A percentile compares a stretch with the other conserved stretches of the same genome.
Conservation (phyloP, 2,329 filamentous ascomycete genomes). For the Neonectria punicea region DNA sequence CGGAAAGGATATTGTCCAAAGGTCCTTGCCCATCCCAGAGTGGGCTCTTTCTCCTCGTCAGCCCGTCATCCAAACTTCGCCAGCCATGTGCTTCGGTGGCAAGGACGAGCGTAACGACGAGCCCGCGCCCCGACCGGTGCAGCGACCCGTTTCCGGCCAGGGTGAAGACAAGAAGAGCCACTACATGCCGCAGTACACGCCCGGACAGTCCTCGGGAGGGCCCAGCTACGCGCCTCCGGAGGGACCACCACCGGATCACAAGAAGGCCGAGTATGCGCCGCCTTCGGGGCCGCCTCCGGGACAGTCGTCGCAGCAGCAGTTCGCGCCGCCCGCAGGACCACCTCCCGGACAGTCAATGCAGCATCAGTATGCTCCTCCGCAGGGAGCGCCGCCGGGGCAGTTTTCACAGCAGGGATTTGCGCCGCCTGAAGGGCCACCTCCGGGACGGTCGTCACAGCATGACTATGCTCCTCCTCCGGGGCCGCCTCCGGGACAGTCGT, state of each 20-base stretch:
- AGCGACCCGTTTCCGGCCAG: slow-evolving; percentile 41
- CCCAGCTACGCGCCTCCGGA: slow-evolving; percentile 43
- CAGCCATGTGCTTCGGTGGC: slow-evolving; percentile 61
- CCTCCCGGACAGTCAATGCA: slow-evolving; percentile 45
- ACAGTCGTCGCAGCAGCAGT: slow-evolving; percentile 32
- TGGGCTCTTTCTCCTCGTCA: neutral
- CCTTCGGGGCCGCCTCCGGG: slow-evolving; percentile 43
- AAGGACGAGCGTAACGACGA: slow-evolving; percentile 54
- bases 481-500: slow-evolving; percentile 46
- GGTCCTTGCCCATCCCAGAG: slow-evolving; percentile 18
- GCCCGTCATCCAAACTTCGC: neutral
- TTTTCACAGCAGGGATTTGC: slow-evolving; percentile 34
- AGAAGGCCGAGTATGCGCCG: slow-evolving; percentile 41
- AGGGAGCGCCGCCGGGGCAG: slow-evolving; percentile 43
- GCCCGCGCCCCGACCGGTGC: slow-evolving; percentile 53
- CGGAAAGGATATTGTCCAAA: slow-evolving; percentile 19
- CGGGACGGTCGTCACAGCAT: slow-evolving; percentile 35
- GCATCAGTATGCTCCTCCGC: slow-evolving; percentile 44
- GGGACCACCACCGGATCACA: slow-evolving; percentile 44
- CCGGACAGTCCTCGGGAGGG: slow-evolving; percentile 30
- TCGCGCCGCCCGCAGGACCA: slow-evolving; percentile 45
- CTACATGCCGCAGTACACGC: slow-evolving; percentile 40
- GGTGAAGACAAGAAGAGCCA: slow-evolving; percentile 43
- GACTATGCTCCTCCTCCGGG: slow-evolving; percentile 48
- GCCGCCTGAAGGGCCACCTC: slow-evolving; percentile 47